Evolutionary conservation across 768 basidiomycete species (phyloP), one percentile per base, ranked within the genome.

Genomic region (Lactarius trivialis): DNA sequence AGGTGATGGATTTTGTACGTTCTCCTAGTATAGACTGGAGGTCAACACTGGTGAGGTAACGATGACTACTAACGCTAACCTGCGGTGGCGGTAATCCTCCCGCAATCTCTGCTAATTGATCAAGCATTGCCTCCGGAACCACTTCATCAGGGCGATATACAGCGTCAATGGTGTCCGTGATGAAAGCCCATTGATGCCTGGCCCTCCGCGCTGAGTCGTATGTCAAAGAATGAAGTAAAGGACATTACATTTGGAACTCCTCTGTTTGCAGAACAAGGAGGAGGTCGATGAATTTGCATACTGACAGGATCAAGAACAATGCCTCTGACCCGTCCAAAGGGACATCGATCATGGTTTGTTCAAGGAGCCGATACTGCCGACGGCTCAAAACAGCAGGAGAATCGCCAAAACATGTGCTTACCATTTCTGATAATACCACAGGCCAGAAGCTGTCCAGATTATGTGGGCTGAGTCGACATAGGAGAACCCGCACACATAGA

Each of bases 361-460:
- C 93, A 71, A 98, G 91, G 8, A 96, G 82, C 21, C 94, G 93
- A 55, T 93, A 86, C 95, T 98, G 61, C 0, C 41, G 49, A 45
- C 33, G 51, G 24, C 24, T 56, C 37, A 43, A 28, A 39, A 49
- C 15, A 17, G 15, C 33, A n/a, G 8, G 37, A 1, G 8, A 39
- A 33, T 52, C 14, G 17, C 43, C 52, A 49, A 59, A 49, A 24
- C 21, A 15, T 28, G 6, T 39, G 70, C 82, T 61, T 68, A 92
- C 93, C 69, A 99, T 76, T 76, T 99, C 97, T 1, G 94, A 92
- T 66, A 98, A 72, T 48, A 99, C 81, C 48, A 96, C 90, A 0
- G 97, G 96, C 96, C 97, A 98, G 74, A 98, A 92, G 68, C 93
- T 95, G 9, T 89, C 88, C 69, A 99, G 71, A 70, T 96, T 97